Conservation (phyloP, 2,329 filamentous ascomycete genomes). For the Colletotrichum trifolii region DNA sequence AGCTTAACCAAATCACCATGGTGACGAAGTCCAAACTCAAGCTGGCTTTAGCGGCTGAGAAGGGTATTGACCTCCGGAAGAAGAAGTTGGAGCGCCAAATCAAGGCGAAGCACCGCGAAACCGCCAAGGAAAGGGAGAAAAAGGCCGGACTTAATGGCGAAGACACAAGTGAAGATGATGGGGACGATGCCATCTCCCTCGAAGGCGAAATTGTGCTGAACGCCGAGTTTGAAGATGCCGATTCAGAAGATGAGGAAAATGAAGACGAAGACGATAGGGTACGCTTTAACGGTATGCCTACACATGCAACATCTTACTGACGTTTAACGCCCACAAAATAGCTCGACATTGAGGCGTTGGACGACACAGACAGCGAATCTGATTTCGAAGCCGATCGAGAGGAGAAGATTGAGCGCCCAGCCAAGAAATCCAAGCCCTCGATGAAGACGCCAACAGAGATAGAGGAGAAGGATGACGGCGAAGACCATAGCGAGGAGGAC, state of each 20-base stretch:
- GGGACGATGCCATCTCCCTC: constrained; percentile 40
- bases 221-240: constrained; percentile 34
- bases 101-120: constrained; percentile 55
- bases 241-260: constrained; percentile 42
- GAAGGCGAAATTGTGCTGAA: constrained; percentile 45
- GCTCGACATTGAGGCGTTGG: constrained; percentile 66
- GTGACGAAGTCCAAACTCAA: constrained; percentile 62
- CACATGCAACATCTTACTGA: constrained; percentile 23
- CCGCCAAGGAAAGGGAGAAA: constrained; percentile 46
- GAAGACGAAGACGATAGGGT: constrained; percentile 41
- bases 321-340: constrained; percentile 38
- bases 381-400: constrained; percentile 84
- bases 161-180: constrained; percentile 37
- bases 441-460: constrained; percentile 44
- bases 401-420: constrained; percentile 70
- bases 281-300: constrained; percentile 16
- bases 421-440: constrained; percentile 55
- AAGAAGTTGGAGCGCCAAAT: constrained; percentile 60
- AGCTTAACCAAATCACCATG: constrained; percentile 40
- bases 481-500: constrained; percentile 59
- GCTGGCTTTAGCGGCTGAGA: constrained; percentile 65
- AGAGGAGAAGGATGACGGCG: constrained; percentile 59
- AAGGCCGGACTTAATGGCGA: constrained; percentile 41
- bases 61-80: constrained; percentile 64
- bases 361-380: constrained; percentile 69